These are phyloP conservation scores for Fraxinus cuspidata DNA, from an alignment of 257 asterid genomes.

Conservation along the genomic window DNA sequence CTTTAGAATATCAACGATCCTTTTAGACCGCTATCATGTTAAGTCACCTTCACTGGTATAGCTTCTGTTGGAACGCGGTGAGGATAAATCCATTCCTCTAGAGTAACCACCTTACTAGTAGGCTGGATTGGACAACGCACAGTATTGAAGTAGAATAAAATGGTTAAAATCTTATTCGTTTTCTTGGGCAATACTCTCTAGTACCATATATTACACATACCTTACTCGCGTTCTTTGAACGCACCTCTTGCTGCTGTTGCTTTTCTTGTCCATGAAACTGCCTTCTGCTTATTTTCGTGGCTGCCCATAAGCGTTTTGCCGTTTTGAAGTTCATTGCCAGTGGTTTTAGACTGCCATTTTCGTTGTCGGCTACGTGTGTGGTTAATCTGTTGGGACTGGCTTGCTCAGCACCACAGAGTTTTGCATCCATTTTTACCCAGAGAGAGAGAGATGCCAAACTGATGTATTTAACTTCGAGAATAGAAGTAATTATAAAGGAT, in stretches of 20 bases:
- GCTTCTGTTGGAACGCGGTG: conserved; percentile 30
- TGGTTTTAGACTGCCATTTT: conserved; percentile 21
- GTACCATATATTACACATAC: not conserved
- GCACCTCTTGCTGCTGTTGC: conserved; percentile 1
- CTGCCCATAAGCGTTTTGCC: conserved; percentile 31
- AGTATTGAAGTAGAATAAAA: not conserved
- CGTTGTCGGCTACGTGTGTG: not conserved
- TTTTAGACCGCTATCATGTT: not conserved
- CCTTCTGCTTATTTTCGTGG: conserved; percentile 26
- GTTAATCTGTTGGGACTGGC: conserved; percentile 19
- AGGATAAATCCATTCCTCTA: conserved; percentile 51
- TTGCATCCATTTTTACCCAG: conserved; percentile 35
- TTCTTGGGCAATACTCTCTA: not conserved
- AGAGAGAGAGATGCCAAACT: not conserved
- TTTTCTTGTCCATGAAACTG: conserved; percentile 19
- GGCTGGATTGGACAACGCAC: not conserved
- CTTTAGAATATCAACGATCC: conserved; percentile 11
- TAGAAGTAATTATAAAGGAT: not conserved
- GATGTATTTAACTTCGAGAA: not conserved
- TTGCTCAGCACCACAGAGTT: conserved; percentile 31
- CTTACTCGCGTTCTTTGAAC: not conserved
- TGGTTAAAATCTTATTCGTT: not conserved
- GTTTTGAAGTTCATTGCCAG: conserved; percentile 23
- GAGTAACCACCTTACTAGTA: conserved; percentile 3
- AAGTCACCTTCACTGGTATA: not conserved